Conservation (phyloP, 2,329 filamentous ascomycete genomes). For the Colletotrichum coccodes region DNA sequence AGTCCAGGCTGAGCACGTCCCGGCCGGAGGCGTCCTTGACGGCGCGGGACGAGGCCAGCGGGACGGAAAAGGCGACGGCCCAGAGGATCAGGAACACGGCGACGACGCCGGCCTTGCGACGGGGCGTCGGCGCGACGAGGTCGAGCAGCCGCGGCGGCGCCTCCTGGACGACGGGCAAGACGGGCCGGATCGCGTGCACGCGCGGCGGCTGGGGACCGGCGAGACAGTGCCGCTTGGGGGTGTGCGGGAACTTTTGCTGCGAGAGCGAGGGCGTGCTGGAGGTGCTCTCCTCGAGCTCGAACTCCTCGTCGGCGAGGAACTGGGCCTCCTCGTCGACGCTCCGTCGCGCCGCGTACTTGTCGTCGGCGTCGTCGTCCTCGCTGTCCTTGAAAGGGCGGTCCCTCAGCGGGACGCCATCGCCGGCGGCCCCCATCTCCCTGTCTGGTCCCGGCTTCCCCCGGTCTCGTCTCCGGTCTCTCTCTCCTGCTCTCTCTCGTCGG, state of each 20-base stretch:
- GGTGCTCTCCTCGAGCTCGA: conserved; percentile 22
- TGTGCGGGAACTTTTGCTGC: conserved; percentile 25
- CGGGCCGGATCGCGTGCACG: conserved; percentile 14
- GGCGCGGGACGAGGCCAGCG: conserved; percentile 17
- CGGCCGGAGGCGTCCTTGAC: conserved; percentile 4
- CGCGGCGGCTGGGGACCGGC: conserved; percentile 24
- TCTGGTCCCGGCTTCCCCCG: not conserved
- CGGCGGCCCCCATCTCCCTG: conserved; percentile 15
- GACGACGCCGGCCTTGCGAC: conserved; percentile 18
- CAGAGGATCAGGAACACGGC: conserved; percentile 19
- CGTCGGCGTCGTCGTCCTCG: conserved; percentile 6
- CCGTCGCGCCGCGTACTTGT: not conserved
- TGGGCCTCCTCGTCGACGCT: conserved; percentile 24
- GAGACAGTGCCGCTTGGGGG: conserved; percentile 20
- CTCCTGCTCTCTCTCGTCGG: too few species aligned
- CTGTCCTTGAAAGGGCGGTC: conserved; percentile 27
- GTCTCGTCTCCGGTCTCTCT: not conserved
- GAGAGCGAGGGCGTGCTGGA: conserved; percentile 19
- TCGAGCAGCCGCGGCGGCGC: conserved; percentile 17
- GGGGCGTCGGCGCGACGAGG: conserved; percentile 19
- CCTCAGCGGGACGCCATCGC: conserved; percentile 9
- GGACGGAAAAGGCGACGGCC: conserved; percentile 15
- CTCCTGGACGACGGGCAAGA: conserved; percentile 17
- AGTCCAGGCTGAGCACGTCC: conserved; percentile 19
- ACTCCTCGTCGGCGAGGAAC: conserved; percentile 15